Evolutionary conservation across 257 asterid species (phyloP), one percentile per base, ranked within the genome.

Genomic region (Lycium ferocissimum): DNA sequence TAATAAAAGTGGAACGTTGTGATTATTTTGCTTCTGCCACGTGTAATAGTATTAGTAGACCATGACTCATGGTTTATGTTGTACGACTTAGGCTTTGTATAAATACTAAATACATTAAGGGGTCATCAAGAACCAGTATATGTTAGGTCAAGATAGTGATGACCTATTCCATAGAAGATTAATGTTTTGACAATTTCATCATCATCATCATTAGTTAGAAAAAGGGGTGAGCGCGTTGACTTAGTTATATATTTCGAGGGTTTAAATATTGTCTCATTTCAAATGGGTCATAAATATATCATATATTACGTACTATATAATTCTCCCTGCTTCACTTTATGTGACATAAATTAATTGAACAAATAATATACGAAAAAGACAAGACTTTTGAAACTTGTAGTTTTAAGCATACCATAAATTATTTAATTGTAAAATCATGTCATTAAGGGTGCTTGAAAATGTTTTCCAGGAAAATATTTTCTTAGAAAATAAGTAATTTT

Each of bases 81-180:
- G 22, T 20, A 67, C 37, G 40, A 3, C 14, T 63, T 4, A 11
- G 8, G 1, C 63, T 17, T 58, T 58, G 45, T 6, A 4, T 40
- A 40, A 40, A 2, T 40, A 40, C 6, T 40, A 40, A 40, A 40
- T 54, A 54, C 5, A 5, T 57, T 9, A 15, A 57, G 63, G 63
- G 63, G 63, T 15, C 9, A 18, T 17, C 18, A 57, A 57, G 22
- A 57, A 57, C 10, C 6, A 15, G 20, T 17, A 57, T 57, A 57
- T 17, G 20, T 14, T 15, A 7, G 9, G 22, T 57, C 22, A 14
- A 37, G 15, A 8, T 69, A 69, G 49, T 15, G 22, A 69, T 40
- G 76, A 15, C 76, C n/a, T 69, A 7, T 67, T 67, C 75, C 12
- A 67, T 67, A 67, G 35, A 69, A 69, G 6, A 67, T 67, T 37